Evolutionary conservation across 345 rosid genomes (phyloP), one percentile per base, ranked within the genome.

Genomic region (Litchi chinensis): DNA sequence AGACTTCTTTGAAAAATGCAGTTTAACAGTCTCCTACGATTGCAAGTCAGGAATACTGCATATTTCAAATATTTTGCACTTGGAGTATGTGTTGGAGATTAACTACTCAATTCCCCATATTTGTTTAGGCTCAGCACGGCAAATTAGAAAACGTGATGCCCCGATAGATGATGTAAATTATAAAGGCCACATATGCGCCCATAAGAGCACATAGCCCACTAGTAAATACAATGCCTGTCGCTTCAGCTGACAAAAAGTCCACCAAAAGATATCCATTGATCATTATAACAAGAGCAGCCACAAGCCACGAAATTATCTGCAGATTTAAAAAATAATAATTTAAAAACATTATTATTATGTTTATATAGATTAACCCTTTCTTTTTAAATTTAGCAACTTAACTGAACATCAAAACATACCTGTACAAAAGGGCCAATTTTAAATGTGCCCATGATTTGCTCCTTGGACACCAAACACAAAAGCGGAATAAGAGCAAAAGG

Each of bases 401-500:
- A 54, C 16, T 16, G 21, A 32, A 32, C 59, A 54, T 12, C 48
- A 48, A 16, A 66, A 48, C 82, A 82, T 82, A 95, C 99, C 97
- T 95, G 85, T 37, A 85, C 88, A 64, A 86, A 5, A 52, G 89
- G 85, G 79, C 98, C 95, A 22, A 95, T 92, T 79, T 87, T 92
- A 87, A 95, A 95, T 75, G 79, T 80, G 40, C 97, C 97, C 98
- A 95, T 95, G 81, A 92, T 74, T 75, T 83, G 89, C 85, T 93
- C 97, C 84, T 91, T 90, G 71, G 98, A 93, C 10, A 92, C 98
- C 85, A 92, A 87, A 80, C 82, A 91, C 50, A 95, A 88, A 72
- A 95, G 93, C 8, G 97, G 98, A 50, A 95, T 89, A 52, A 95
- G 90, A 1, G 98, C 97, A 65, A 95, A 95, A 10, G 98, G 98